Evolutionary conservation across 2,329 filamentous ascomycete species (phyloP).

Genomic region (Trichoderma sp.): DNA sequence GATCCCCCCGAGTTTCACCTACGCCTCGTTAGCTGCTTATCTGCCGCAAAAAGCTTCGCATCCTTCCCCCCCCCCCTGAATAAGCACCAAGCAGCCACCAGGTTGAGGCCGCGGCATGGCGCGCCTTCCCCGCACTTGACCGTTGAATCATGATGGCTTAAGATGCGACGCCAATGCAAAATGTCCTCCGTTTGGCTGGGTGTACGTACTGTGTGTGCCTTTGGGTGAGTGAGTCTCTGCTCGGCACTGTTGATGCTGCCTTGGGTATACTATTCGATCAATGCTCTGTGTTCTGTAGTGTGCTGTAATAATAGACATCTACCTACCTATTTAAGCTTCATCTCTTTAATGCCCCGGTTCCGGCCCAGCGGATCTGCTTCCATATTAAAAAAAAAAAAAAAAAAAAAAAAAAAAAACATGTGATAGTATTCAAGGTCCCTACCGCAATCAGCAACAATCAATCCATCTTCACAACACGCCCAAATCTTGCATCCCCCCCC

Average conservation of each 20-base stretch:
- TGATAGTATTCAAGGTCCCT: not conserved
- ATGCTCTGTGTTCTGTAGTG: not conserved
- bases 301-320: not conserved
- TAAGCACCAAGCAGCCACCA: not conserved
- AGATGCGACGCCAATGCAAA: not conserved
- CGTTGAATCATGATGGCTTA: not conserved
- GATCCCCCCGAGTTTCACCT: not conserved
- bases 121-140: conserved; percentile 13
- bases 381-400: not conserved
- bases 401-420: not conserved
- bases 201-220: not conserved
- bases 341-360: not conserved
- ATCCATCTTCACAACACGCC: not conserved
- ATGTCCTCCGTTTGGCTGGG: not conserved
- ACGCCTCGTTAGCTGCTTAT: not conserved
- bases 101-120: not conserved
- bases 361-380: too few relatives aligned
- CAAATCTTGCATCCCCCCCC: not conserved
- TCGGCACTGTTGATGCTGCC: not conserved
- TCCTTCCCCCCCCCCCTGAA: not conserved
- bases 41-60: conserved; percentile 3
- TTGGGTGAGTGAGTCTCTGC: not conserved
- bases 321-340: not conserved
- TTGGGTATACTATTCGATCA: too few relatives aligned
- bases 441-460: not conserved